phyloP scores from a whole-genome alignment of 306 rosid species.

The Prunus armeniaca region DNA sequence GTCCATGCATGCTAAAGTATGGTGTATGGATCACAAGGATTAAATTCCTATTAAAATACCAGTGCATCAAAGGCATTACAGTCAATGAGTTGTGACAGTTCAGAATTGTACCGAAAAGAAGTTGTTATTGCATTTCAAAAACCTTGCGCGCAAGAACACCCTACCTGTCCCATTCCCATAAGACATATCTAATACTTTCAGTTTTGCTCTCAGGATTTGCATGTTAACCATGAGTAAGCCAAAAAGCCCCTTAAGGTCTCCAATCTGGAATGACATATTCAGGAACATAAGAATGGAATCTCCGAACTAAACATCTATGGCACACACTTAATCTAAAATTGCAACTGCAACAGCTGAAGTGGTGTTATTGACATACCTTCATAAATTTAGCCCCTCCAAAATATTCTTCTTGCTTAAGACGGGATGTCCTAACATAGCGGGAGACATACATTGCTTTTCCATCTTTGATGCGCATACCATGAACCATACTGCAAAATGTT shows the following conservation, averaged over 20 bases:
- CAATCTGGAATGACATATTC: constrained; percentile 49
- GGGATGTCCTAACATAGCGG: constrained; percentile 78
- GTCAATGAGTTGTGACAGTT: neutral
- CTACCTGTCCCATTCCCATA: constrained; percentile 77
- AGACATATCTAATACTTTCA: constrained; percentile 75
- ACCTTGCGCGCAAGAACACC: neutral
- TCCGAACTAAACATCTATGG: constrained; percentile 17
- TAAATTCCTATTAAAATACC: neutral
- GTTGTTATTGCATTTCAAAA: neutral
- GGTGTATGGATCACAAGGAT: neutral
- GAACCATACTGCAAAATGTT: constrained; percentile 72
- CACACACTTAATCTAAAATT: neutral
- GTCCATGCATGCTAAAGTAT: neutral
- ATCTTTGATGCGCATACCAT: constrained; percentile 91
- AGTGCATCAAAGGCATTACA: neutral
- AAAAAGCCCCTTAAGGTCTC: constrained; percentile 81
- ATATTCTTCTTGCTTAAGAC: constrained; percentile 84
- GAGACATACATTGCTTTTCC: constrained; percentile 90
- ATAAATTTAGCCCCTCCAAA: constrained; percentile 85
- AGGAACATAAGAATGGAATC: constrained; percentile 16
- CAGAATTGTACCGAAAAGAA: neutral
- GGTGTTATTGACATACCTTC: constrained; percentile 48
- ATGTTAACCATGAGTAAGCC: constrained; percentile 77
- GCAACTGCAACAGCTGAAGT: neutral
- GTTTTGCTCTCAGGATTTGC: constrained; percentile 73